These are phyloP conservation scores for Fusarium sp. DNA, from an alignment of 2,329 filamentous ascomycete genomes.

Conservation along the genomic window DNA sequence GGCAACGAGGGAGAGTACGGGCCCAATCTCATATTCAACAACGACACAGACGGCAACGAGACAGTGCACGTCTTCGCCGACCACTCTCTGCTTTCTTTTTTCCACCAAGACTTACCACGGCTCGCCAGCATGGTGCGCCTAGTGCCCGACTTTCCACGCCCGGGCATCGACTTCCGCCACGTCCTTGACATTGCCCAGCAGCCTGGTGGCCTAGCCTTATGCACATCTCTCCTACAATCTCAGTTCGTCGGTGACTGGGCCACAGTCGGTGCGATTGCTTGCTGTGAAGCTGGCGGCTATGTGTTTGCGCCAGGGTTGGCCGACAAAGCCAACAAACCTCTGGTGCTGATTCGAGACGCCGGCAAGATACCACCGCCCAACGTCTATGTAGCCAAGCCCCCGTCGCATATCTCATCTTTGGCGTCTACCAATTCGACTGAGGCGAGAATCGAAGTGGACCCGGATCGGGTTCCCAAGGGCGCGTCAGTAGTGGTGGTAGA, in stretches of 20 bases:
- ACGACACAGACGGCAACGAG: conserved; percentile 61
- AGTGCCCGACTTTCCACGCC: conserved; percentile 66
- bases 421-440: conserved; percentile 41
- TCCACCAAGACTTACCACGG: conserved; percentile 62
- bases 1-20: conserved; percentile 45
- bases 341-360: conserved; percentile 68
- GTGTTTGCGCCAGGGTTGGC: conserved; percentile 69
- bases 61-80: conserved; percentile 59
- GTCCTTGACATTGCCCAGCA: conserved; percentile 70
- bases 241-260: conserved; percentile 65
- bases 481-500: conserved; percentile 68
- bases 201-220: conserved; percentile 65
- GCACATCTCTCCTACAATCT: conserved; percentile 64
- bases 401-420: conserved; percentile 70
- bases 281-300: conserved; percentile 72
- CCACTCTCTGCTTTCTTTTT: conserved; percentile 59
- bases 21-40: conserved; percentile 67
- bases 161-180: conserved; percentile 70
- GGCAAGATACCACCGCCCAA: conserved; percentile 73
- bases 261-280: conserved; percentile 61
- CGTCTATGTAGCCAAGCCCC: conserved; percentile 62
- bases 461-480: conserved; percentile 57
- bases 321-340: conserved; percentile 54
- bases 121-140: conserved; percentile 66
- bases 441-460: conserved; percentile 66